Evolutionary conservation across 2,329 filamentous ascomycete species (phyloP), one percentile per base, ranked within the genome.

Genomic region (Arthrocladium fulminans): DNA sequence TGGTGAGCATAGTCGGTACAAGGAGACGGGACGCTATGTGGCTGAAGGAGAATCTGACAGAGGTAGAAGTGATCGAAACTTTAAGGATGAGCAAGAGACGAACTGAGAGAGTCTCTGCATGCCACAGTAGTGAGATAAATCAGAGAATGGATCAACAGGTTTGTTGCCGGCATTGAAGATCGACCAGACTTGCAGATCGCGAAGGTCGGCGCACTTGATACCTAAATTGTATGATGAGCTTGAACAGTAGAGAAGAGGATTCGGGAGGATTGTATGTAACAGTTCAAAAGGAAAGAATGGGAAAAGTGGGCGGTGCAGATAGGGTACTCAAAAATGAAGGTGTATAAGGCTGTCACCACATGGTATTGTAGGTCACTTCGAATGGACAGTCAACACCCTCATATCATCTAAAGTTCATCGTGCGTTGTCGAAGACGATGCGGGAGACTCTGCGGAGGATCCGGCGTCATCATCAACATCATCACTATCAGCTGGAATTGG

Each of bases 331-430:
- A 15, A 23, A 41, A 23, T 41, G 39, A 41, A 41, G 39, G 13
- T 41, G 22, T 41, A 23, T 23, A 13, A 24, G 20, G 23, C 17
- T n/a, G 37, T 44, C 24, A 44, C 10, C 10, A 8, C 10, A 30
- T 44, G 6, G 41, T 25, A 30, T 32, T 30, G 41, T 32, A 8
- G 23, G 12, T 29, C n/a, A 20, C 22, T 5, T 23, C 7, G 5
- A 10, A 27, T 30, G 10, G n/a, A 10, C 29, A 22, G 44, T 24
- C 20, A 38, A 39, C 17, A 37, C 35, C 9, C 7, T 32, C 3
- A 43, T 32, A 12, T 44, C 19, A 24, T n/a, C 50, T 46, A 58
- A 46, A 59, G 44, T 48, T 52, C 51, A 40, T 56, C 55, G 48
- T 52, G 50, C 20, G 40, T 24, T 19, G 27, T 38, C n/a, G 35